Conservation (phyloP, 176 grass and related monocot genomes). For the Carex scoparia region DNA sequence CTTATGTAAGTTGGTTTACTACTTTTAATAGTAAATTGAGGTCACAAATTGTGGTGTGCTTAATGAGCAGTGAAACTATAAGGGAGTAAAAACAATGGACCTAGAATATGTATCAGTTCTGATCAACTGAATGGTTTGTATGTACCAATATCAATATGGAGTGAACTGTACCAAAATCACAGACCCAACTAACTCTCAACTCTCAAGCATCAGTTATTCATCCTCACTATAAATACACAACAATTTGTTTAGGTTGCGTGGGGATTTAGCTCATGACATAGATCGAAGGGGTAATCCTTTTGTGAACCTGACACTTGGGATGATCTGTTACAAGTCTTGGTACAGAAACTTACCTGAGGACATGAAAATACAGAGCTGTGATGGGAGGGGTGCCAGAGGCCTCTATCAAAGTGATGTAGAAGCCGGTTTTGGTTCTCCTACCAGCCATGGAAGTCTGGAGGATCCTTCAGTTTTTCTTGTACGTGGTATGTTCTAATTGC, state of each 20-base stretch:
- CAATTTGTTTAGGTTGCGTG: not conserved
- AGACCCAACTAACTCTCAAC: no score
- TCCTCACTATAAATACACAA: not conserved
- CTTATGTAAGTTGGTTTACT: not conserved
- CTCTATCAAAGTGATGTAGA: not conserved
- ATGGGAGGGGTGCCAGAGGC: not conserved
- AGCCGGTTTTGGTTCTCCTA: not conserved
- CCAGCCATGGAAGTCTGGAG: not conserved
- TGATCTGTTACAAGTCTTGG: slow-evolving; percentile 14
- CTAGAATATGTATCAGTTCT: not conserved
- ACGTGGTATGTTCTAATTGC: slow-evolving; percentile 15
- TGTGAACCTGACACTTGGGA: slow-evolving; percentile 5
- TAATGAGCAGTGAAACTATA: not conserved
- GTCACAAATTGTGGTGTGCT: not conserved
- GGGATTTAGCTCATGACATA: not conserved
- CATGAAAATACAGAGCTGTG: slow-evolving; percentile 11
- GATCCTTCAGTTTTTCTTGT: slow-evolving; percentile 21
- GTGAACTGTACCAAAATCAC: not conserved
- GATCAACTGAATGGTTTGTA: not conserved
- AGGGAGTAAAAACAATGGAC: not conserved
- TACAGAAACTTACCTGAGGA: slow-evolving; percentile 2
- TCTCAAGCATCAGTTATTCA: no score
- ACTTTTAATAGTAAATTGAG: not conserved
- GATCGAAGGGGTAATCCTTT: not conserved
- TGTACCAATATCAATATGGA: not conserved